A percentile compares a stretch with the other conserved stretches of the same genome.
These are phyloP conservation scores for Candida pseudoglaebosa DNA, from an alignment of 805 yeast genomes.

Conservation along the genomic window DNA sequence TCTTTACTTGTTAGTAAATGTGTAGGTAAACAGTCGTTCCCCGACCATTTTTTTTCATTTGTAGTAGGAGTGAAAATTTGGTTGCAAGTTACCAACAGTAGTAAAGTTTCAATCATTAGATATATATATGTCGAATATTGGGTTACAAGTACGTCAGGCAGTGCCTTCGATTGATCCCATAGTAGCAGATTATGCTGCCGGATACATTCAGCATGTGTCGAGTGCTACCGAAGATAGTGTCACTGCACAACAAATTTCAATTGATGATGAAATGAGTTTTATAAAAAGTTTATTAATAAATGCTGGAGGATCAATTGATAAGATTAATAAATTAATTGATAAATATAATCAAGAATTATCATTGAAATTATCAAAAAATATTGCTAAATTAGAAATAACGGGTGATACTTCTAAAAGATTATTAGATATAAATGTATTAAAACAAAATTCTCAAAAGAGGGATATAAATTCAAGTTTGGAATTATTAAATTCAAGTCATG, in stretches of 20 bases:
- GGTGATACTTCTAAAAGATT: conserved; percentile 89
- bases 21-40: too few relatives aligned
- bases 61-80: too few relatives aligned
- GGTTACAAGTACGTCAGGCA: conserved; percentile 73
- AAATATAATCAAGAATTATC: conserved; percentile 46
- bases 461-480: conserved; percentile 75
- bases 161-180: conserved; percentile 83
- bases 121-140: conserved; percentile 35
- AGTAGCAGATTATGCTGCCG: conserved; percentile 86
- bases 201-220: conserved; percentile 83
- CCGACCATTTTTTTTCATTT: too few relatives aligned
- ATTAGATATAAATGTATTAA: conserved; percentile 68
- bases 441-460: conserved; percentile 54
- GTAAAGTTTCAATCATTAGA: too few relatives aligned
- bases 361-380: conserved; percentile 57
- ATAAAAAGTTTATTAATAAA: conserved; percentile 60
- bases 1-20: too few relatives aligned
- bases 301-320: conserved; percentile 74
- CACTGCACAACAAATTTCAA: conserved; percentile 66
- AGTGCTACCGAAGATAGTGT: conserved; percentile 76
- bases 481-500: conserved; percentile 71
- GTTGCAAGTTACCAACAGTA: too few relatives aligned
- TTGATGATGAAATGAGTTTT: conserved; percentile 64
- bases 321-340: conserved; percentile 47
- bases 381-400: conserved; percentile 70